Evolutionary conservation across 2,329 filamentous ascomycete genomes (phyloP).

Genomic region (Pseudogymnoascus sp.): DNA sequence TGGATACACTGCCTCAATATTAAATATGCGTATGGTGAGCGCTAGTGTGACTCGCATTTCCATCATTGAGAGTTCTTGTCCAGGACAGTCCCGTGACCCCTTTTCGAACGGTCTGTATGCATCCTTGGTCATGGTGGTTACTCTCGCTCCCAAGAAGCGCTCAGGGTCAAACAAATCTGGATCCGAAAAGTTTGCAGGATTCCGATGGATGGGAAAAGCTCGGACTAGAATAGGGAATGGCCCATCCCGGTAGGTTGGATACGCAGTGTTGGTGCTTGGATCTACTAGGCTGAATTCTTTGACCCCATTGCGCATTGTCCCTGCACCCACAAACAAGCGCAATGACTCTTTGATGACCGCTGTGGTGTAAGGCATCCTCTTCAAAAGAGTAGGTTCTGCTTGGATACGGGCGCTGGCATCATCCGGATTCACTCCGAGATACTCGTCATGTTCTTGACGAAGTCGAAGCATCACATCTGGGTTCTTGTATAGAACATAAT

Average conservation of each 20-base stretch:
- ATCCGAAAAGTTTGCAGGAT: slow-evolving; percentile 34
- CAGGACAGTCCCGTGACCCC: slow-evolving; percentile 49
- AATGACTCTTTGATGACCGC: slow-evolving; percentile 17
- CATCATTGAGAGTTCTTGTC: slow-evolving; percentile 45
- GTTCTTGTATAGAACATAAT: slow-evolving; percentile 15
- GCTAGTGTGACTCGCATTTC: slow-evolving; percentile 42
- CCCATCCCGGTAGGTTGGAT: slow-evolving; percentile 8
- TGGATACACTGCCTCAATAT: slow-evolving; percentile 30
- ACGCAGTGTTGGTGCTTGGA: background rate
- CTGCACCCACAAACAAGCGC: slow-evolving; percentile 15
- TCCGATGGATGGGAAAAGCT: slow-evolving; percentile 27
- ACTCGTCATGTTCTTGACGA: slow-evolving; percentile 14
- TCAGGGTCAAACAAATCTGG: slow-evolving; percentile 41
- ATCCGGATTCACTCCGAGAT: slow-evolving; percentile 9
- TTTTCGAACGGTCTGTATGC: slow-evolving; percentile 51
- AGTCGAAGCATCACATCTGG: slow-evolving; percentile 13
- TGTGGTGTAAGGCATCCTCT: slow-evolving; percentile 15
- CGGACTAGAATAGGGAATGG: slow-evolving; percentile 13
- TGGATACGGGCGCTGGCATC: slow-evolving; percentile 8
- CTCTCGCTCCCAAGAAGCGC: slow-evolving; percentile 34
- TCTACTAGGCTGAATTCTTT: slow-evolving; percentile 6
- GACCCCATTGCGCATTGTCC: slow-evolving; percentile 12
- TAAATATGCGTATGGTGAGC: slow-evolving; percentile 40
- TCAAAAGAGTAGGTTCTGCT: slow-evolving; percentile 13
- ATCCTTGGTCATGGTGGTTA: slow-evolving; percentile 27